Base-by-base conservation (phyloP, 163 green algal genomes). In the Chlamydomonas reinhardtii region DNA sequence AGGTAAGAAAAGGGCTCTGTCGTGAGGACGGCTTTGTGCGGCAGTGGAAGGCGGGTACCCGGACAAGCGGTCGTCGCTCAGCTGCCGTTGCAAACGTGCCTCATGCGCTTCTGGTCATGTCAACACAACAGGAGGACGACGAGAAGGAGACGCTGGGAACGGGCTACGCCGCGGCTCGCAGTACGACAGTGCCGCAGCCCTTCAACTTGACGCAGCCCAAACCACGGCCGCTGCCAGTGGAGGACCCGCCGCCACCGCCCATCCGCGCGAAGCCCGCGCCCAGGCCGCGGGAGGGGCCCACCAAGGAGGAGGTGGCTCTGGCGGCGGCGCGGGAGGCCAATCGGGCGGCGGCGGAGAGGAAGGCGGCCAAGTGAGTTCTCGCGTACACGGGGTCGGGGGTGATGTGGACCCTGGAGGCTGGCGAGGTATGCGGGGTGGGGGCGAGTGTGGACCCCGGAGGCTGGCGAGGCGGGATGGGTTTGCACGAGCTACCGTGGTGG, bases 201-300 rank as follows among this genome's bases (percentile, higher is more conserved):
- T 98, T 98, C 90, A 96, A 95, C 48, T 90, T 98, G 19, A 91
- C 86, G 24, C 76, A 94, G 85, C 86, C 89, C 11, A 92, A 93
- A 39, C 92, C 93, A 6, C 95, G 94, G 88, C 90, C 92, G 34
- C 68, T 92, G 66, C 95, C 93, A 8, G 80, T 92, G 52, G 85
- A 93, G 80, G 88, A 96, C 77, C 86, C 89, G 12, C 73, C 87
- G 19, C 93, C 92, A 52, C 83, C 90, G 32, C 87, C 86, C 17
- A 73, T 88, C 37, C 89, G 88, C 29, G 69, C 87, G 8, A 90
- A 84, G 81, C 91, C 92, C 5, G 71, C 91, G 31, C 92, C 93
- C 20, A 76, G 77, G 65, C 64, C n/a, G 0, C 59, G 68, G 0
- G 69, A 91, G 14, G 94, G 93, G 1, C 92, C 90, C 22, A 97